Evolutionary conservation across 495 filamentous ascomycete genomes (phyloP).

Genomic region (Hypoxylon lenormandii): DNA sequence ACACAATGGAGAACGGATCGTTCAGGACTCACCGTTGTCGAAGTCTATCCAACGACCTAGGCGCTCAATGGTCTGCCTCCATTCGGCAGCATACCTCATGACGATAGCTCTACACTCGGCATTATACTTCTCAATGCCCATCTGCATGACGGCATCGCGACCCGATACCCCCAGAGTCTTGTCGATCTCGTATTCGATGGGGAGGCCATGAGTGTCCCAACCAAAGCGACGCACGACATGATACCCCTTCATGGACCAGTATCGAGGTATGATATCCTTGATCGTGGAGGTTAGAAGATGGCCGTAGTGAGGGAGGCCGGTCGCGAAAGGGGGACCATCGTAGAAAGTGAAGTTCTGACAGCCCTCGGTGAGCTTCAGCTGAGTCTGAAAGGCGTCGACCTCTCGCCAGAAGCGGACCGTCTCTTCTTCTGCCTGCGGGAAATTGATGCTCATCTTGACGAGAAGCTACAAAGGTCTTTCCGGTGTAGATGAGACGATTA

Average conservation of each 20-base stretch:
- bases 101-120: slow-evolving; percentile 92
- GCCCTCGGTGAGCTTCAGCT: slow-evolving; percentile 72
- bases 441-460: slow-evolving; percentile 43
- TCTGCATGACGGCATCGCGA: slow-evolving; percentile 83
- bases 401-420: slow-evolving; percentile 47
- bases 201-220: slow-evolving; percentile 94
- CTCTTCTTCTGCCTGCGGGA: slow-evolving; percentile 38
- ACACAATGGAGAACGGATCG: not conserved
- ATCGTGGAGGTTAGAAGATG: slow-evolving; percentile 95
- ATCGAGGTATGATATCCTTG: slow-evolving; percentile 95
- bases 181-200: slow-evolving; percentile 98
- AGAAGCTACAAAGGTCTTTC: not conserved
- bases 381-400: slow-evolving; percentile 51
- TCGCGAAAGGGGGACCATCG: slow-evolving; percentile 72
- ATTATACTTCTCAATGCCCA: slow-evolving; percentile 93
- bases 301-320: slow-evolving; percentile 91
- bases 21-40: slow-evolving; percentile 69
- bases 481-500: not conserved
- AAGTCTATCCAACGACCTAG: slow-evolving; percentile 98
- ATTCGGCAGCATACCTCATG: slow-evolving; percentile 90
- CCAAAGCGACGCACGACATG: slow-evolving; percentile 79
- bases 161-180: slow-evolving; percentile 94
- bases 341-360: slow-evolving; percentile 84
- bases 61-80: slow-evolving; percentile 88
- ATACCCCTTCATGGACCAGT: slow-evolving; percentile 97